Conservation (phyloP, 495 filamentous ascomycete species). For the Hyaloscypha finlandica region DNA sequence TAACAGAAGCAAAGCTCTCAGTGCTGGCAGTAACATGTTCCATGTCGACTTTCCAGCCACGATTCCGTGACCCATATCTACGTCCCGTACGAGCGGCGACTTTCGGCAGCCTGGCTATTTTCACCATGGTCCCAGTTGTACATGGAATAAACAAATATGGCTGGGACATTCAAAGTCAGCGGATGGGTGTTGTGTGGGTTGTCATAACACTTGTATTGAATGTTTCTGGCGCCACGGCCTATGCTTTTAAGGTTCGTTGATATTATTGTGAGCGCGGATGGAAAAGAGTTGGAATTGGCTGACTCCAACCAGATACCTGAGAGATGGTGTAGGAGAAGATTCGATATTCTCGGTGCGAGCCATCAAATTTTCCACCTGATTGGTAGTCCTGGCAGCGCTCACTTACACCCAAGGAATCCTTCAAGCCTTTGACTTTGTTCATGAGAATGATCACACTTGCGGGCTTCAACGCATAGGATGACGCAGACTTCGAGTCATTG, state of each 20-base stretch:
- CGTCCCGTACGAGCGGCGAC: conserved; percentile 39
- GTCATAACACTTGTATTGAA: conserved; percentile 42
- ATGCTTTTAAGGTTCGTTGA: conserved; percentile 45
- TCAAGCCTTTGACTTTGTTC: conserved; percentile 48
- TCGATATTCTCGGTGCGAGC: conserved; percentile 51
- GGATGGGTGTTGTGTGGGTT: conserved; percentile 49
- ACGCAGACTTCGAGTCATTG: conserved; percentile 5
- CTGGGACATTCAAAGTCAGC: conserved; percentile 38
- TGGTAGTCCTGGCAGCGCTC: conserved; percentile 48
- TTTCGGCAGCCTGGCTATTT: conserved; percentile 48
- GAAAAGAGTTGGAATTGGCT: conserved; percentile 4
- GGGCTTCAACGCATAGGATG: neutral
- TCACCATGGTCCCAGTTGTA: conserved; percentile 43
- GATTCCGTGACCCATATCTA: conserved; percentile 40
- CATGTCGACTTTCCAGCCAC: conserved; percentile 39
- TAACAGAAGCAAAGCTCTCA: conserved; percentile 20
- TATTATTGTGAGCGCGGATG: neutral
- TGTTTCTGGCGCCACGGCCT: conserved; percentile 40
- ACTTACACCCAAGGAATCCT: conserved; percentile 46
- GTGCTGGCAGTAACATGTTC: conserved; percentile 37
- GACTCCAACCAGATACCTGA: conserved; percentile 46
- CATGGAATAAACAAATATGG: conserved; percentile 45
- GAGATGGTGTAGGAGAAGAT: conserved; percentile 43
- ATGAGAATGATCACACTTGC: conserved; percentile 26
- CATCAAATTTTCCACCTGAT: conserved; percentile 56